Evolutionary conservation across 2,329 filamentous ascomycete genomes (phyloP).

Genomic region (Penicillium hesseltinei): DNA sequence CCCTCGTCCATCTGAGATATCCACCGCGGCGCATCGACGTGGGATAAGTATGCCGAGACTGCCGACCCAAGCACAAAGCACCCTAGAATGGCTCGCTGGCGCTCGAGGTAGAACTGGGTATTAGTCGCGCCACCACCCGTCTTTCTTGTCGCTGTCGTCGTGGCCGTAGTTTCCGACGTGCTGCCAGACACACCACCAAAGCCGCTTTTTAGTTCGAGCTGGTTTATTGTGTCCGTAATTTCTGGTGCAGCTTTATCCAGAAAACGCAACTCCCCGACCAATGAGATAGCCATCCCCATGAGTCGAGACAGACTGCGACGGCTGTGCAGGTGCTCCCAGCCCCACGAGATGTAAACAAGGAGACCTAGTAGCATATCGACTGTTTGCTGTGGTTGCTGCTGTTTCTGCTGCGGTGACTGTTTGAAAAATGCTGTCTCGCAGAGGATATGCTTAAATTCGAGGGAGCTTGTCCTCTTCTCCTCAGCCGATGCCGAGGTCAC

Average conservation of each 20-base stretch:
- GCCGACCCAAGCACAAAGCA: not conserved
- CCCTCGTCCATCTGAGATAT: not conserved
- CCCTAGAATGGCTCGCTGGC: not conserved
- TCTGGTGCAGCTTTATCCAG: not conserved
- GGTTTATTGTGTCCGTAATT: not conserved
- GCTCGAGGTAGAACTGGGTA: not conserved
- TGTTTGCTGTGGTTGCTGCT: not conserved
- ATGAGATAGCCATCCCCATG: not conserved
- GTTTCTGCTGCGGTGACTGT: not conserved
- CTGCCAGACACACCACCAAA: not conserved
- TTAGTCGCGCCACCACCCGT: not conserved
- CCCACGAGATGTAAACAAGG: not conserved
- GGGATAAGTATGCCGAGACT: not conserved
- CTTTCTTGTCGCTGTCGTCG: not conserved
- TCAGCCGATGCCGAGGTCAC: not conserved
- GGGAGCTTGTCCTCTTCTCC: not conserved
- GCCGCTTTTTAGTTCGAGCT: not conserved
- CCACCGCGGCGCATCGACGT: not conserved
- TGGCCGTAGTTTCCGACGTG: not conserved
- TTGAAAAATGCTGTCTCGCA: not conserved
- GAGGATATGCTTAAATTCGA: not conserved
- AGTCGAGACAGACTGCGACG: not conserved
- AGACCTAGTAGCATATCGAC: not conserved
- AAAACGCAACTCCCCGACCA: not conserved
- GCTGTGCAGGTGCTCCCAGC: not conserved